Base-by-base conservation (phyloP, 2,329 filamentous ascomycete genomes). In the Neurospora sp. region DNA sequence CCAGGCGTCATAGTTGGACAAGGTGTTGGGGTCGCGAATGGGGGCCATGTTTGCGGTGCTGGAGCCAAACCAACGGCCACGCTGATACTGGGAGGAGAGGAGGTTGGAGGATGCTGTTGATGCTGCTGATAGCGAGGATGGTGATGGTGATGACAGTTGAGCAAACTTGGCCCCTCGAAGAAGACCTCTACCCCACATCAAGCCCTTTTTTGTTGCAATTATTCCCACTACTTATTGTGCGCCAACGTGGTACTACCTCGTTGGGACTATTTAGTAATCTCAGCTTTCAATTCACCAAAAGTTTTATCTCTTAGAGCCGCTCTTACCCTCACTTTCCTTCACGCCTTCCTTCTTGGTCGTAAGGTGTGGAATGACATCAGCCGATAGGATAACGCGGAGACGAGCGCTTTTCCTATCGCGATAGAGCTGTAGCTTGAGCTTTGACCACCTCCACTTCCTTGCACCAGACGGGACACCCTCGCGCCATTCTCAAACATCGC, bases 1-100 rank as follows among this genome's bases (percentile, higher is more conserved):
- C 89, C 93, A 97, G 70, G 91, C 89, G 80, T 92, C 89, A 81
- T 97, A 97, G 83, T 98, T 98, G 78, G 92, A 91, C 71, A 96
- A 82, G 36, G 96, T 97, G 80, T 93, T 96, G 68, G 93, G 93
- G 81, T 98, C 95, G 77, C 92, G 88, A 68, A 84, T 76, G 38
- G 78, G 75, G 76, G 74, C 71, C 75, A 76, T 76, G 70, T 68
- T 74, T 68, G 72, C 70, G 46, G 66, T 46, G 67, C 69, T 72
- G 36, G 58, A 52, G 67, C 73, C 68, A 58, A 76, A 74, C 68
- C 72, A 75, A 38, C 74, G 75, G 28, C 69, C 52, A 36, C 52
- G 52, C 52, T 62, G 52, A 17, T 33, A 62, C 13, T 62, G 52
- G 17, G 52, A 62, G 23, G 8, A 33, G 15, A 62, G 15, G 52